Base-by-base conservation (phyloP, 352 stramenopile species). In the Pythium periplocum region DNA sequence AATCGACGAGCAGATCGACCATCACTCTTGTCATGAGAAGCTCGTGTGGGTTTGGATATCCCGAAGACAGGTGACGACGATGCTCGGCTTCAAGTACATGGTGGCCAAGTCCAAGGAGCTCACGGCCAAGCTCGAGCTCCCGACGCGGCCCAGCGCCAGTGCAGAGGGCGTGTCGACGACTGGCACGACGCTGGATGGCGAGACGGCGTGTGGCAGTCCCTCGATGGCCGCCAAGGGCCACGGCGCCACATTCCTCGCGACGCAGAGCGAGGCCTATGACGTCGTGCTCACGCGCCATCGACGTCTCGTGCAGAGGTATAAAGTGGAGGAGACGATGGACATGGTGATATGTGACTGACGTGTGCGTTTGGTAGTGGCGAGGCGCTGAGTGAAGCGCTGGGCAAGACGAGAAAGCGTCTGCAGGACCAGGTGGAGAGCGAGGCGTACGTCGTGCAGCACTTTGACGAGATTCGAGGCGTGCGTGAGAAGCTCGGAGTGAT, bases 31-130 rank as follows among this genome's bases (percentile, higher is more conserved):
- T 53, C 35, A 12, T 33, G 17, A 17, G 41, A 48, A 26, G 34
- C 40, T 9, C 50, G 30, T 51, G 8, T 51, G 8, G 31, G 32
- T 37, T 31, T 34, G 45, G 38, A 33, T 45, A 43, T 45, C 32
- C 34, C 30, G 45, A 46, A 39, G 2, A 0, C 2, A 41, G 36
- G 37, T 46, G 2, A 32, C 37, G 30, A 55, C 43, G 7, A 88
- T 89, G 78, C 53, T 86, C 32, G 67, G 79, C 9, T 69, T 90
- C 63, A 80, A 90, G 61, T 87, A 83, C 62, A 64, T 90, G 43
- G 75, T 90, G 45, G 75, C 74, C 60, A 90, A 90, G 71, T 87
- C 76, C 50, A 83, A 74, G 40, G 79, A 86, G 61, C 64, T 87
- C 45, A 76, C 77, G 44, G 77, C 69, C 37, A 79, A 63, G 49